Percentiles rank a stretch among this genome's conserved stretches.
Conservation (phyloP, 129 eudicot genomes). For the Ambrosia artemisiifolia region DNA sequence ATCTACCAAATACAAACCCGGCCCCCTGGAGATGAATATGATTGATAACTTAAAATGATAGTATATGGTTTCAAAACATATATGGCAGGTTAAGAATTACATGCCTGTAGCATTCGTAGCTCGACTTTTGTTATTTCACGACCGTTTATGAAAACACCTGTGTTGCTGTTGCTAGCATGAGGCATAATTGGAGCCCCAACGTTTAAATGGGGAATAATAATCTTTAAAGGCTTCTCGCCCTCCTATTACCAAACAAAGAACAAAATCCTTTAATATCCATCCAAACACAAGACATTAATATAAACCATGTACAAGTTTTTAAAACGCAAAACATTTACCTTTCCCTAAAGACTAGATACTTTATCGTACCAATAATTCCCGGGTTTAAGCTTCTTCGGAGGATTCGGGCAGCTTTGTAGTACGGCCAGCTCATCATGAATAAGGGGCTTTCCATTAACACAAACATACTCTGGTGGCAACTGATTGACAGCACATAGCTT, state of each 20-base stretch:
- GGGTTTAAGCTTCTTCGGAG: conserved; percentile 92
- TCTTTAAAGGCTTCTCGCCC: conserved; percentile 89
- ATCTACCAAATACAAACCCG: no score
- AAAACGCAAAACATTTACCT: conserved; percentile 49
- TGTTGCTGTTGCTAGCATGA: conserved; percentile 93
- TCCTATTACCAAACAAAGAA: conserved; percentile 52
- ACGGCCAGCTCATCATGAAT: conserved; percentile 69
- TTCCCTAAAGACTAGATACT: conserved; percentile 99
- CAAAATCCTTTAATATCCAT: neutral
- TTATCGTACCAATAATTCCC: conserved; percentile 99
- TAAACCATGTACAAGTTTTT: neutral
- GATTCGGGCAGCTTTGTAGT: conserved; percentile 79
- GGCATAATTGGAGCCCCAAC: conserved; percentile 79
- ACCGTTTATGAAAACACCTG: conserved; percentile 88
- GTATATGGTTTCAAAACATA: neutral
- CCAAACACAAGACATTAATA: neutral
- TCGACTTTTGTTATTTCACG: conserved; percentile 97
- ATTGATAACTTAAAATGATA: neutral
- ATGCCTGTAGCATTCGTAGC: conserved; percentile 92
- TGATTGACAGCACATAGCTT: conserved; percentile 85
- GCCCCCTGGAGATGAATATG: no score
- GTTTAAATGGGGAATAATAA: conserved; percentile 89
- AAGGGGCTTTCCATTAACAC: conserved; percentile 86
- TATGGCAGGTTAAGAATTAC: neutral
- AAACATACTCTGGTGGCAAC: conserved; percentile 80